Conservation (phyloP, 202 grass and related monocot genomes). For the Schoenoplectus triqueter region DNA sequence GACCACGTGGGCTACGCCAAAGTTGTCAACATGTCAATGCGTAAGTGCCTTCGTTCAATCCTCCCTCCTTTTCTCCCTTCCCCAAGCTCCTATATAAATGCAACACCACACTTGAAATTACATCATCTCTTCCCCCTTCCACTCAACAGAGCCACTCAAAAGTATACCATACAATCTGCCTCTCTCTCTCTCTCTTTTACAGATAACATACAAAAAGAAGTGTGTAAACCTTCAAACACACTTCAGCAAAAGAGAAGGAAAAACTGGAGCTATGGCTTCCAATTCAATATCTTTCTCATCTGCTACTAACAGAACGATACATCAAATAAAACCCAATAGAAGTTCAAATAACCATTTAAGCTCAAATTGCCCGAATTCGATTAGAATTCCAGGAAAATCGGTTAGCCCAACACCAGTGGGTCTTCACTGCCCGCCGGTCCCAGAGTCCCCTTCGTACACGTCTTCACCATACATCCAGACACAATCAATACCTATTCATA, state of each 20-base stretch:
- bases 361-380: neutral
- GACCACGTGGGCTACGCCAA: conserved; percentile 10
- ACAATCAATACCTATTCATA: neutral
- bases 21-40: neutral
- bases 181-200: neutral
- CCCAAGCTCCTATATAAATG: neutral
- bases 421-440: conserved; percentile 7
- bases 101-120: neutral
- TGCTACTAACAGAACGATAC: conserved; percentile 20
- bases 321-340: neutral
- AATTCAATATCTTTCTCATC: conserved; percentile 22
- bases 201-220: neutral
- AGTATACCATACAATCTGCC: neutral
- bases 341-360: neutral
- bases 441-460: neutral
- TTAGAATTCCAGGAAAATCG: neutral
- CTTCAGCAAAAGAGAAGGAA: neutral
- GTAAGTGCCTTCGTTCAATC: neutral
- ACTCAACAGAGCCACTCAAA: neutral
- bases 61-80: neutral
- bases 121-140: neutral
- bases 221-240: neutral
- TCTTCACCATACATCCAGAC: neutral
- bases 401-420: neutral
- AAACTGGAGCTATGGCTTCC: conserved; percentile 28